phyloP scores from a whole-genome alignment of 2,329 filamentous ascomycete species.

The Colletotrichum cordylinicola region DNA sequence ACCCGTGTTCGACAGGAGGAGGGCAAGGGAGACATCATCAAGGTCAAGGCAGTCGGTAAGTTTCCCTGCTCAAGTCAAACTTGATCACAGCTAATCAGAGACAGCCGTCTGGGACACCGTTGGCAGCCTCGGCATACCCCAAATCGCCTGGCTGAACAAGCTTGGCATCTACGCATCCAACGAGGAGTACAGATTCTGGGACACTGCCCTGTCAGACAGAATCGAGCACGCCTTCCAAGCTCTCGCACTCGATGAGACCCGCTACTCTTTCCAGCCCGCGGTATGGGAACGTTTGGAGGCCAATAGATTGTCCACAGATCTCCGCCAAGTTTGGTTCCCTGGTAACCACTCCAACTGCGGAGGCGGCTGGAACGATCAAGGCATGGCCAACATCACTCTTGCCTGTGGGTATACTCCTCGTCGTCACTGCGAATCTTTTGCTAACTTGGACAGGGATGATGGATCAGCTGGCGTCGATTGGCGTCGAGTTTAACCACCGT shows the following conservation, averaged over 20 bases:
- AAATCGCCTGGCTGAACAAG: constrained; percentile 49
- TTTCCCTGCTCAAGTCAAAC: neutral
- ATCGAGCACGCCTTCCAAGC: constrained; percentile 66
- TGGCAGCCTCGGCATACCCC: constrained; percentile 50
- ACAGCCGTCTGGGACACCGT: constrained; percentile 48
- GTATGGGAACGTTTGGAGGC: constrained; percentile 55
- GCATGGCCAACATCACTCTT: constrained; percentile 44
- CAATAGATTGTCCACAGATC: constrained; percentile 44
- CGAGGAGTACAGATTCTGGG: constrained; percentile 58
- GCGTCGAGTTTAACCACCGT: constrained; percentile 52
- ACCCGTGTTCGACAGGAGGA: constrained; percentile 48
- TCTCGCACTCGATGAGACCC: constrained; percentile 62
- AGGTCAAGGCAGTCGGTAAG: constrained; percentile 49
- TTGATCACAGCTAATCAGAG: constrained; percentile 23
- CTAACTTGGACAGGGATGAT: constrained; percentile 52
- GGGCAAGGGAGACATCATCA: constrained; percentile 47
- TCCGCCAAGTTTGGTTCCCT: constrained; percentile 69
- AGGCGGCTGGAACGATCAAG: constrained; percentile 66
- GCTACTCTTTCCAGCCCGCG: constrained; percentile 59
- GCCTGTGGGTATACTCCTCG: constrained; percentile 35
- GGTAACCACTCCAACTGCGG: constrained; percentile 75
- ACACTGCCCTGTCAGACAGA: constrained; percentile 56
- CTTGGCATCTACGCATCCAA: constrained; percentile 51
- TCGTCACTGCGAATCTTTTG: neutral
- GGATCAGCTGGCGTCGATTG: constrained; percentile 58